A percentile compares a stretch with the other conserved stretches of the same genome.
phyloP scores from a whole-genome alignment of 192 early-diverging fungal genomes.

The Linnemannia exigua region DNA sequence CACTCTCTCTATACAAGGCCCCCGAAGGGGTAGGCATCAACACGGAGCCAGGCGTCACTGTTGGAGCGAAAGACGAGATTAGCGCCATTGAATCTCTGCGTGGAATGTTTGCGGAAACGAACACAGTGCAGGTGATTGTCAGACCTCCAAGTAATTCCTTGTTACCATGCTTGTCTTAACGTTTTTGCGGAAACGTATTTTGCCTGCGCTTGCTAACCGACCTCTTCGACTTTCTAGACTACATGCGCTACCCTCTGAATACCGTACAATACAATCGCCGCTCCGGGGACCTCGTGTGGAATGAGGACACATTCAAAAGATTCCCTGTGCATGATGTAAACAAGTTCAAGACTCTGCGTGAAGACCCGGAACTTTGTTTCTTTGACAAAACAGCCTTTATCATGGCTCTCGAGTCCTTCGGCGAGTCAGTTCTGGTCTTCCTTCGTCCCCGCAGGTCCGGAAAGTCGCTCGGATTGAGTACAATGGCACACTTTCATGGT shows the following conservation, averaged over 20 bases:
- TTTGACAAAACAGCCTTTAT: conserved; percentile 52
- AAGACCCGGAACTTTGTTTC: conserved; percentile 29
- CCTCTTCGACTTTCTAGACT: conserved; percentile 27
- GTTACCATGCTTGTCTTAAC: neutral
- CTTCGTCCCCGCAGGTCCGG: too few relatives aligned
- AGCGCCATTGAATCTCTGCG: neutral
- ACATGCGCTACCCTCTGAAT: conserved; percentile 23
- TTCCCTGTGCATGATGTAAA: conserved; percentile 36
- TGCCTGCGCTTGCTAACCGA: conserved; percentile 2
- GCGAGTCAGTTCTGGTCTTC: too few relatives aligned
- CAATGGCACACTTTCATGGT: too few relatives aligned
- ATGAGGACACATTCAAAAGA: conserved; percentile 30
- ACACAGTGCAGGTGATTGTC: neutral
- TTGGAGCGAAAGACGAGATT: conserved; percentile 1
- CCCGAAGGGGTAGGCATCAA: neutral
- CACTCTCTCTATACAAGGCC: neutral
- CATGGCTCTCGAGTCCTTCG: conserved; percentile 31
- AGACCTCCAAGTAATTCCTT: neutral
- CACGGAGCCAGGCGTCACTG: neutral
- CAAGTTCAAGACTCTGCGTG: conserved; percentile 30
- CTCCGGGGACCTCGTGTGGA: conserved; percentile 45
- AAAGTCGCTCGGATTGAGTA: too few relatives aligned
- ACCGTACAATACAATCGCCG: conserved; percentile 33
- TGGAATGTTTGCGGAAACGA: conserved; percentile 1
- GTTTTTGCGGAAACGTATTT: neutral